phyloP scores from a whole-genome alignment of 306 rosid genomes.

The Luffa aegyptiaca region DNA sequence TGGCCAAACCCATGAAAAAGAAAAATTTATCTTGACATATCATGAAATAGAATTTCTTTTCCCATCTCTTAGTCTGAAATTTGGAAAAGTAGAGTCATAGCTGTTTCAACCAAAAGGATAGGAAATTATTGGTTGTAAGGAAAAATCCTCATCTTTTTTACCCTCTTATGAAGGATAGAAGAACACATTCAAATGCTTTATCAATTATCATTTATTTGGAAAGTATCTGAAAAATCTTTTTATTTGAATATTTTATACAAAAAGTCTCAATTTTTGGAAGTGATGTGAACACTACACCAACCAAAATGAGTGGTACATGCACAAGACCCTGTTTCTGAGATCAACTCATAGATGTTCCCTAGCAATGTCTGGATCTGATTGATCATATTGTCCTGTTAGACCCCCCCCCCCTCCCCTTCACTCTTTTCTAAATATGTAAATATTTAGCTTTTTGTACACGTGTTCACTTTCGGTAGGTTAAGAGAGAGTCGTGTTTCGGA shows the following conservation, averaged over 20 bases:
- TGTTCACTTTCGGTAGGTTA: not conserved
- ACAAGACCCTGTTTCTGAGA: slow-evolving; percentile 8
- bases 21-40: not conserved
- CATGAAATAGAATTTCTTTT: not conserved
- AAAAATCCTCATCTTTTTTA: not conserved
- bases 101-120: not conserved
- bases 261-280: not conserved
- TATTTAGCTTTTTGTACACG: not conserved
- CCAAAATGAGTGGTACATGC: slow-evolving; percentile 16
- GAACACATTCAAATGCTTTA: not conserved
- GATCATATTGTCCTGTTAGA: slow-evolving; percentile 7
- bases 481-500: not conserved
- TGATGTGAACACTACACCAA: slow-evolving; percentile 12
- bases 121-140: not conserved
- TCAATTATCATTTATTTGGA: not conserved
- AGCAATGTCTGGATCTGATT: slow-evolving; percentile 11
- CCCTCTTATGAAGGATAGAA: not conserved
- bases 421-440: not conserved
- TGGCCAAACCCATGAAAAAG: not conserved
- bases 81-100: not conserved
- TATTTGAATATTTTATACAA: not conserved
- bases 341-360: slow-evolving; percentile 11
- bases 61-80: not conserved
- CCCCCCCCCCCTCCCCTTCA: not conserved
- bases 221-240: not conserved